Percentiles rank a stretch among this genome's conserved stretches.
These are phyloP conservation scores for Mycena floridula DNA, from an alignment of 768 basidiomycete species.

Conservation along the genomic window DNA sequence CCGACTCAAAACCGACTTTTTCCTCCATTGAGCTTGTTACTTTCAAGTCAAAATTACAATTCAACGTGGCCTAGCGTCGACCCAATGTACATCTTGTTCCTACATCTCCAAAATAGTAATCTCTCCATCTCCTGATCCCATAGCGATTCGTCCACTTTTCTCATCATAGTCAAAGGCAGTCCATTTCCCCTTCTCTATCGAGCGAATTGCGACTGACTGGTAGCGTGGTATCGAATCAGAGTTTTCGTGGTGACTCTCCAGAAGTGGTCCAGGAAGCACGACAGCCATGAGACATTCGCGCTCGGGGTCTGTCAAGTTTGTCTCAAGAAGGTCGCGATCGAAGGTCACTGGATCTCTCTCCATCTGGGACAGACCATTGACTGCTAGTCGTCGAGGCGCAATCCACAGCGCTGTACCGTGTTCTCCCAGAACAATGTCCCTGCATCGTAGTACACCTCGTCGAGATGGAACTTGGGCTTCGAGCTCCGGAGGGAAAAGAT, in stretches of 20 bases:
- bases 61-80: too few species aligned
- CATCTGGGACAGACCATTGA: conserved; percentile 16
- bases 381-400: conserved; percentile 42
- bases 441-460: conserved; percentile 50
- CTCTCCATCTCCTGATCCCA: conserved; percentile 44
- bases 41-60: too few species aligned
- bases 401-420: conserved; percentile 61
- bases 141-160: conserved; percentile 41
- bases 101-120: conserved; percentile 37
- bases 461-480: conserved; percentile 28
- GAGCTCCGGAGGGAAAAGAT: conserved; percentile 44
- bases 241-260: too few species aligned
- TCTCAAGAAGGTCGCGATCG: background rate
- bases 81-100: too few species aligned
- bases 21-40: too few species aligned
- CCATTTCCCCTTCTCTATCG: conserved; percentile 38
- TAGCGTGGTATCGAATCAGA: too few species aligned
- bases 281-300: conserved; percentile 40
- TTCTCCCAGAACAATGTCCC: conserved; percentile 44
- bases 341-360: background rate
- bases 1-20: too few species aligned
- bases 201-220: conserved; percentile 23
- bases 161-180: conserved; percentile 60
- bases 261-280: conserved; percentile 44
- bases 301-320: conserved; percentile 19